A percentile compares a stretch with the other conserved stretches of the same genome.
Evolutionary conservation across 2,329 filamentous ascomycete species (phyloP).

Genomic region (Alternaria hordeiaustralica): DNA sequence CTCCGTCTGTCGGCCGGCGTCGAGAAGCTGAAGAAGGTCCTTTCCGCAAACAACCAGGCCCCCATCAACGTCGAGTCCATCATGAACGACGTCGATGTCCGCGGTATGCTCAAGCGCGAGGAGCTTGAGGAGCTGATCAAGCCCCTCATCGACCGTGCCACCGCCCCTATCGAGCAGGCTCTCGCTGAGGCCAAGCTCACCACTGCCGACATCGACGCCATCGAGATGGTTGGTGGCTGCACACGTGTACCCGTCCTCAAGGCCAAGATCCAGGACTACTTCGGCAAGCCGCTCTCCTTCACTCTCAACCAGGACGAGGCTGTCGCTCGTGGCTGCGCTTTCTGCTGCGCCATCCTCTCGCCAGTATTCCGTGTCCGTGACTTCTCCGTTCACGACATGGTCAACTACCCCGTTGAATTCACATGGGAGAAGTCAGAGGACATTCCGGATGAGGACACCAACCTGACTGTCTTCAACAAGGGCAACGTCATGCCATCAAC

Average conservation of each 20-base stretch:
- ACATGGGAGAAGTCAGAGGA: slow-evolving; percentile 98
- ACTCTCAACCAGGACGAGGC: slow-evolving; percentile 99
- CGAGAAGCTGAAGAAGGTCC: slow-evolving; percentile 98
- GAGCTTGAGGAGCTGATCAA: slow-evolving; percentile 91
- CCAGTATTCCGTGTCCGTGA: slow-evolving; percentile 98
- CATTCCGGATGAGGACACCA: slow-evolving; percentile 98
- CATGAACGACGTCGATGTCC: slow-evolving; percentile 97
- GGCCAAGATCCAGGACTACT: slow-evolving; percentile 86
- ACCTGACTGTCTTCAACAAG: slow-evolving; percentile 95
- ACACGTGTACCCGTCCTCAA: slow-evolving; percentile 94
- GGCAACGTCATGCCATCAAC: slow-evolving; percentile 97
- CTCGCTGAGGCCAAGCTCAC: slow-evolving; percentile 92
- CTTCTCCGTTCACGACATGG: slow-evolving; percentile 96
- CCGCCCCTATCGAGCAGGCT: slow-evolving; percentile 82
- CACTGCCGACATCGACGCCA: slow-evolving; percentile 86
- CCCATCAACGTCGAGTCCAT: slow-evolving; percentile 96
- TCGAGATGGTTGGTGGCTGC: slow-evolving; percentile 94
- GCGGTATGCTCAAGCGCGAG: slow-evolving; percentile 86
- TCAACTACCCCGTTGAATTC: slow-evolving; percentile 98
- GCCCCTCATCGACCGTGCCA: slow-evolving; percentile 77
- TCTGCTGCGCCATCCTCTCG: slow-evolving; percentile 96
- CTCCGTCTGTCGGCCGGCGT: slow-evolving; percentile 86
- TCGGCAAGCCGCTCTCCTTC: slow-evolving; percentile 88
- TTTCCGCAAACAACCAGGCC: slow-evolving; percentile 92
- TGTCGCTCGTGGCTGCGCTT: slow-evolving; percentile 91